Evolutionary conservation across 805 yeast genomes (phyloP), one percentile per base, ranked within the genome.

Genomic region (Zygoascus biomembranicola): DNA sequence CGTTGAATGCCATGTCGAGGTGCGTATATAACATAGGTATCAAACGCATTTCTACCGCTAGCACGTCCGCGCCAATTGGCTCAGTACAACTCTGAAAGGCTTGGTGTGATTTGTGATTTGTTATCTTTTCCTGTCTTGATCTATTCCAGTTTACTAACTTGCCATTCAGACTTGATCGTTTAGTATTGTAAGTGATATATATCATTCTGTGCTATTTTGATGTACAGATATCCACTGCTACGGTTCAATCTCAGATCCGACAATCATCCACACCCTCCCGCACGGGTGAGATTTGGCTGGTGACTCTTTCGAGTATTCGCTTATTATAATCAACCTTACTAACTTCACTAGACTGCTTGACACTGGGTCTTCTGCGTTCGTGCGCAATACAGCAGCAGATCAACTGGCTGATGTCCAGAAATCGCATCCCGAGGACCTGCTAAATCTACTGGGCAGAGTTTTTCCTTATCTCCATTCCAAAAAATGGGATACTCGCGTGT

Each of bases 301-400:
- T 23, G 6, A 23, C 28, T 23, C 28, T 6, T 6, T 23, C 48
- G 13, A 35, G 16, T 8, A 11, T 42, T 8, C 11, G n/a, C 3
- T 35, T 3, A 13, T 35, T n/a, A 35, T 5, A 13, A 35, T 35
- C 35, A 13, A 8, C 16, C 13, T 35, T 5, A 10, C 47, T 37
- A 23, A 32, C 51, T 11, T n/a, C 23, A 46, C 14, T 47, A 55
- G 59, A 32, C 64, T 74, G 60, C 73, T 94, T 59, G 99, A 95
- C 70, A 88, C 97, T 1, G 99, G 99, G 10, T 88, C 97, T 11
- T 89, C 97, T 5, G 87, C 87, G 42, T 86, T 89, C 66, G 94
- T 94, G 45, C 79, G 98, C 59, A 89, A 88, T 64, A 88, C 97
- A 9, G 99, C 99, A 1, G 98, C 98, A 1, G 97, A 92, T 64